phyloP scores from a whole-genome alignment of 2,329 filamentous ascomycete species.

The Cadophora luteo-olivacea region DNA sequence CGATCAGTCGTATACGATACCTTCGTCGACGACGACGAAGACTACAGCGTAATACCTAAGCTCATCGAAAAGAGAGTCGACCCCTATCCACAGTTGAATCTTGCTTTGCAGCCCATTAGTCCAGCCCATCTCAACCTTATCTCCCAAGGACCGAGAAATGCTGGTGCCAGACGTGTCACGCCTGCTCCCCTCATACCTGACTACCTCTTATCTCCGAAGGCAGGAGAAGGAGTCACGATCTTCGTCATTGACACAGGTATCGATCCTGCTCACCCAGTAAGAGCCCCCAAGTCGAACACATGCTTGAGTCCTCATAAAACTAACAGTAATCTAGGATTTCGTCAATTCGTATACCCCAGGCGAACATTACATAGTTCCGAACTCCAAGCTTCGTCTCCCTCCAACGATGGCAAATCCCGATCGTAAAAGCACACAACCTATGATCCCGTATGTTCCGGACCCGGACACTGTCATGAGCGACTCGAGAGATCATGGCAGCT shows the following conservation, averaged over 20 bases:
- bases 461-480: conserved; percentile 5
- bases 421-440: background rate
- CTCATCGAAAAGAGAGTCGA: background rate
- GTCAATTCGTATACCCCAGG: background rate
- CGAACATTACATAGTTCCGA: background rate
- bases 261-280: conserved; percentile 11
- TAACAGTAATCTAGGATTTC: background rate
- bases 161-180: background rate
- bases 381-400: background rate
- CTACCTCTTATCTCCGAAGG: conserved; percentile 2
- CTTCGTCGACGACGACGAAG: background rate
- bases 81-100: background rate
- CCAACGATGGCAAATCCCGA: background rate
- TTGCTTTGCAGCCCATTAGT: background rate
- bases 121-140: background rate
- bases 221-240: conserved; percentile 16
- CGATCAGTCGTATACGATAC: background rate
- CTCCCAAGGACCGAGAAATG: background rate
- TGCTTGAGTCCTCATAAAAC: background rate
- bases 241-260: conserved; percentile 22
- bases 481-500: conserved; percentile 8
- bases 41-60: conserved; percentile 1
- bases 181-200: background rate
- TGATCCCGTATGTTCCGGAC: background rate
- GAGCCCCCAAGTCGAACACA: background rate